Evolutionary conservation across 208 protist species (phyloP), one percentile per base, ranked within the genome.

Genomic region (Leishmania amazonensis): DNA sequence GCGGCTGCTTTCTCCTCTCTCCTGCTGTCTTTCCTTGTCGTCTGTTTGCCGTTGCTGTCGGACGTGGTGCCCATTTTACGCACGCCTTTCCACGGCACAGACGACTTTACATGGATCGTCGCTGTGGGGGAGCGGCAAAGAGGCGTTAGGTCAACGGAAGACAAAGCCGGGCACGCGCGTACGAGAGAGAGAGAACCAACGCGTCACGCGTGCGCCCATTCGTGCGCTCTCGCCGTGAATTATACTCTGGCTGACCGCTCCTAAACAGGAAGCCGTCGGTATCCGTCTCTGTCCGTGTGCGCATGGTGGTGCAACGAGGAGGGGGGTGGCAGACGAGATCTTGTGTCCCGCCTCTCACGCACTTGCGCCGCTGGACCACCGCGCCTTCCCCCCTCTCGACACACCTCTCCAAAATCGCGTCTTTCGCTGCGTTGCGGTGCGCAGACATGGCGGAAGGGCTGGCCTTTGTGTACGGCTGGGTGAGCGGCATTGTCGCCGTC

Each of bases 401-500:
- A 8, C 9, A 5, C 31, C 31, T 40, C 62, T 38, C 62, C 31
- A 2, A 2, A 7, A 5, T 38, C 13, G n/a, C 4, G 0, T 40
- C 19, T 35, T 8, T 40, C 31, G 31, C 13, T 9, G 31, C 21
- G 28, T 17, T 21, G 21, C 40, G 40, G 35, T n/a, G 7, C 11
- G 24, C 9, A 3, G 62, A 6, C 21, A 90, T 90, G 87, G 53
- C 75, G 21, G 76, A 77, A 4, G 9, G 87, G 3, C 64, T 35
- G 62, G 72, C 81, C 11, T 89, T 96, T 74, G 7, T 92, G 38
- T 91, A 89, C 79, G 93, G 93, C 68, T 94, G 89, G 88, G 65
- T 90, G 15, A 38, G 74, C 51, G 93, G 91, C 54, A 86, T 88
- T 35, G 76, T 81, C 11, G 79, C 79, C 1, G 85, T 94, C 0